Conservation (phyloP, 306 rosid genomes). For the Carpinus fangiana region DNA sequence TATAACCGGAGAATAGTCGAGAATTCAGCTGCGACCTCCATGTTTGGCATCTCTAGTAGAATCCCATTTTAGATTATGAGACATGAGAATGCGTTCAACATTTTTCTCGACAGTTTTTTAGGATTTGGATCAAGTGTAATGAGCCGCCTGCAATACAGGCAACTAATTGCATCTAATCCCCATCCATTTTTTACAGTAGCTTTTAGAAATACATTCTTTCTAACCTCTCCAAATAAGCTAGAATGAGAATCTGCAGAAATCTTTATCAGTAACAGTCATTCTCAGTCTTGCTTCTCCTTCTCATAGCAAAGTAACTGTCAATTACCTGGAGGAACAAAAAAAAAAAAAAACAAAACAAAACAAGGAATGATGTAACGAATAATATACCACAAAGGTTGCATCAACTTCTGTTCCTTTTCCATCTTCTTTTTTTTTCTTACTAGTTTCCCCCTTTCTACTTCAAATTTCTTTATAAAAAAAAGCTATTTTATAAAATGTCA, state of each 20-base stretch:
- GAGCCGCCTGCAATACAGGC: too few relatives aligned
- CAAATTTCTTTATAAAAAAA: not conserved
- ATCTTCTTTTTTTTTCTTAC: not conserved
- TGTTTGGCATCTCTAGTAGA: not conserved
- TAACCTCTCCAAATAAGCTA: not conserved
- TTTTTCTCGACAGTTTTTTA: not conserved
- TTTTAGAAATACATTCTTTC: not conserved
- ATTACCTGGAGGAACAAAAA: not conserved
- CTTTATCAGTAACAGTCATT: not conserved
- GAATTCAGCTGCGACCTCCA: not conserved
- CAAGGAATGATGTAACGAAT: not conserved
- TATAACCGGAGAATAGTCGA: not conserved
- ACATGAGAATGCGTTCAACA: not conserved
- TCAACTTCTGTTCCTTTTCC: not conserved
- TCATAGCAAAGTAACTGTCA: not conserved
- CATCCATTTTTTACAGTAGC: not conserved
- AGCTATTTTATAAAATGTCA: constrained; percentile 14
- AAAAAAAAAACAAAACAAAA: too few relatives aligned
- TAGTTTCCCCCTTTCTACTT: not conserved
- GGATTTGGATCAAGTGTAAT: too few relatives aligned
- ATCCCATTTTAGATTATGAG: not conserved
- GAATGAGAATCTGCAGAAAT: not conserved
- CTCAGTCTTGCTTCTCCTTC: not conserved
- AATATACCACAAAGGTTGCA: not conserved
- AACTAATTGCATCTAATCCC: too few relatives aligned